Conservation (phyloP, 2,329 filamentous ascomycete genomes). For the Botrytis sinoallii region DNA sequence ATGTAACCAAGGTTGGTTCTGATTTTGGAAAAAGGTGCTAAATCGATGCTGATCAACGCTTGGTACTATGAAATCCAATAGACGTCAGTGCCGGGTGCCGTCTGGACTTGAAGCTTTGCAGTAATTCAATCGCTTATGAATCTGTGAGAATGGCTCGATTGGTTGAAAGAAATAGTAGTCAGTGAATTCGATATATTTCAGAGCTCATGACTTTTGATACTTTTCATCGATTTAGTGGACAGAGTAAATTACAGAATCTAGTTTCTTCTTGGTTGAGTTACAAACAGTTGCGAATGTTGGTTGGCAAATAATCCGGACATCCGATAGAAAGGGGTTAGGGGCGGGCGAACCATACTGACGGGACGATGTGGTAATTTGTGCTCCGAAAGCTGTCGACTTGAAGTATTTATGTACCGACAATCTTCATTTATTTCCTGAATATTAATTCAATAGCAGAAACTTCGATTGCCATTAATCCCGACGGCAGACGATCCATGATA, state of each 20-base stretch:
- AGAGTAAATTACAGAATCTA: not conserved
- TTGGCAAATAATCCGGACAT: not conserved
- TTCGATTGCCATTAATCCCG: no score
- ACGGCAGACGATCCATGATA: not conserved
- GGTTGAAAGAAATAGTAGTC: not conserved
- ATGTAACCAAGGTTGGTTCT: not conserved
- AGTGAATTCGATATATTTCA: not conserved
- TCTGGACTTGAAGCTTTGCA: not conserved
- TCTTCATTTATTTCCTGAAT: rapidly evolving
- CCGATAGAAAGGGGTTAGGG: not conserved
- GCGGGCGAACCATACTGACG: not conserved
- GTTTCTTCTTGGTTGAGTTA: not conserved
- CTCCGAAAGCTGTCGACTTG: not conserved
- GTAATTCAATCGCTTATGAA: not conserved
- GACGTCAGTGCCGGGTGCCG: not conserved
- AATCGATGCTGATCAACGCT: not conserved
- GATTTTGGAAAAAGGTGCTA: not conserved
- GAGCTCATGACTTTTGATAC: not conserved
- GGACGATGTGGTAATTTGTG: not conserved
- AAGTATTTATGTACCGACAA: not conserved
- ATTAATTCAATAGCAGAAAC: not conserved
- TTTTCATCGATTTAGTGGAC: no score
- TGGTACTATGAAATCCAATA: not conserved
- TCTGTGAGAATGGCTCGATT: not conserved
- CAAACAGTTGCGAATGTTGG: not conserved